These are phyloP conservation scores for Noccaea caerulescens DNA, from an alignment of 345 rosid genomes.

Conservation along the genomic window DNA sequence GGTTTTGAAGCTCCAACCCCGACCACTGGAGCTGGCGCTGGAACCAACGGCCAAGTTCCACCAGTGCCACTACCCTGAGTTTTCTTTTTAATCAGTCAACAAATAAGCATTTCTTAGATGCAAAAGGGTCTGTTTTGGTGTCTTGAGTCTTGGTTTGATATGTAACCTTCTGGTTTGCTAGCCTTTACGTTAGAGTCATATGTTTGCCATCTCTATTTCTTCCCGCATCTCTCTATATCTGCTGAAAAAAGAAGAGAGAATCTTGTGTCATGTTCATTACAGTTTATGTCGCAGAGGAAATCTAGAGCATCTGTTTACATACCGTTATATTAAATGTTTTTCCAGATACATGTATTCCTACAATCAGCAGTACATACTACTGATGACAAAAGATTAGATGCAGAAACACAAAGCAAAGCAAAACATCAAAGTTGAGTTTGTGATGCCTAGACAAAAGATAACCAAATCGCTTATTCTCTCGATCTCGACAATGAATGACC, in stretches of 20 bases:
- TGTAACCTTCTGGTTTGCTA: conserved; percentile 18
- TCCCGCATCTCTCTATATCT: conserved; percentile 21
- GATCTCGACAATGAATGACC: conserved; percentile 9
- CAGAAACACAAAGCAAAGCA: conserved; percentile 18
- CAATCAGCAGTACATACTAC: not conserved
- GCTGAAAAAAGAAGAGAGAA: conserved; percentile 19
- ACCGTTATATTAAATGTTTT: conserved; percentile 5
- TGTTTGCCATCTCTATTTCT: conserved; percentile 24
- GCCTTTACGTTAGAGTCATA: conserved; percentile 31
- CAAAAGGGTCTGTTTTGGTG: conserved; percentile 27
- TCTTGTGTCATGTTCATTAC: conserved; percentile 29
- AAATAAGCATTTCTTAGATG: conserved; percentile 41
- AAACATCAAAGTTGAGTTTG: not conserved
- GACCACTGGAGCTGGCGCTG: conserved; percentile 38
- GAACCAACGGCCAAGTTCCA: conserved; percentile 44
- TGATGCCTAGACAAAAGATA: conserved; percentile 18
- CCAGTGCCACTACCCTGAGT: conserved; percentile 51
- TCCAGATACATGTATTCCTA: conserved; percentile 1
- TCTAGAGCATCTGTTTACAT: conserved; percentile 15
- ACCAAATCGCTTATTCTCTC: conserved; percentile 5
- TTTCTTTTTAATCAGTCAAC: conserved; percentile 17
- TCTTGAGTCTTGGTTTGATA: conserved; percentile 26
- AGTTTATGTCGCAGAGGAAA: conserved; percentile 16
- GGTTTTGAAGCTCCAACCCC: conserved; percentile 65
- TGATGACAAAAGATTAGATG: conserved; percentile 4